Percentiles rank a stretch among this genome's conserved stretches.
phyloP scores from a whole-genome alignment of 2,329 filamentous ascomycete species.

The Fusarium chaquense region DNA sequence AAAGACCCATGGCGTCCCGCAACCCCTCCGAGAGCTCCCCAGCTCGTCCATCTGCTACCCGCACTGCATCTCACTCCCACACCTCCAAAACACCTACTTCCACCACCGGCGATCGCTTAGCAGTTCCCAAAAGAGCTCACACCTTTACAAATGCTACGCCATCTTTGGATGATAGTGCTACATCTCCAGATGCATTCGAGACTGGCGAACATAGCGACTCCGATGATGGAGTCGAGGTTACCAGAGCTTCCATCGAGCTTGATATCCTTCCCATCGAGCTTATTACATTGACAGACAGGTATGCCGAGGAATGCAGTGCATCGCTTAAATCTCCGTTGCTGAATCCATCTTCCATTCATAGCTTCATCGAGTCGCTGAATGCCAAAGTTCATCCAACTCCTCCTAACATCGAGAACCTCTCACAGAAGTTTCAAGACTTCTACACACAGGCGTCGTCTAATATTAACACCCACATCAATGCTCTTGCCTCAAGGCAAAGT shows the following conservation, averaged over 20 bases:
- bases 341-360: slow-evolving; percentile 52
- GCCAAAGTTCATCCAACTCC: slow-evolving; percentile 89
- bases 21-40: slow-evolving; percentile 46
- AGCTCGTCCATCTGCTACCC: slow-evolving; percentile 49
- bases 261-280: slow-evolving; percentile 96
- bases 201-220: slow-evolving; percentile 55
- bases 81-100: slow-evolving; percentile 41
- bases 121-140: slow-evolving; percentile 59
- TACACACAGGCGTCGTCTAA: slow-evolving; percentile 84
- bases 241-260: slow-evolving; percentile 74
- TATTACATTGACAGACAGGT: slow-evolving; percentile 89
- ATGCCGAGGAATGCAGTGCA: slow-evolving; percentile 33
- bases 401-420: slow-evolving; percentile 83
- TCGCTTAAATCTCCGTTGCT: slow-evolving; percentile 13
- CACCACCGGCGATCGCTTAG: slow-evolving; percentile 50
- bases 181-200: slow-evolving; percentile 64
- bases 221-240: slow-evolving; percentile 61
- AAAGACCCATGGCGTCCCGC: slow-evolving; percentile 53
- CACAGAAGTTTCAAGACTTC: slow-evolving; percentile 93
- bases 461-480: slow-evolving; percentile 87
- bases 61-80: slow-evolving; percentile 50
- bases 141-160: slow-evolving; percentile 59
- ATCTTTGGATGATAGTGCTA: slow-evolving; percentile 42
- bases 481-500: slow-evolving; percentile 79
- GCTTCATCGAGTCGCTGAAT: slow-evolving; percentile 90